Conservation (phyloP, 306 rosid species). For the Quercus dentata region DNA sequence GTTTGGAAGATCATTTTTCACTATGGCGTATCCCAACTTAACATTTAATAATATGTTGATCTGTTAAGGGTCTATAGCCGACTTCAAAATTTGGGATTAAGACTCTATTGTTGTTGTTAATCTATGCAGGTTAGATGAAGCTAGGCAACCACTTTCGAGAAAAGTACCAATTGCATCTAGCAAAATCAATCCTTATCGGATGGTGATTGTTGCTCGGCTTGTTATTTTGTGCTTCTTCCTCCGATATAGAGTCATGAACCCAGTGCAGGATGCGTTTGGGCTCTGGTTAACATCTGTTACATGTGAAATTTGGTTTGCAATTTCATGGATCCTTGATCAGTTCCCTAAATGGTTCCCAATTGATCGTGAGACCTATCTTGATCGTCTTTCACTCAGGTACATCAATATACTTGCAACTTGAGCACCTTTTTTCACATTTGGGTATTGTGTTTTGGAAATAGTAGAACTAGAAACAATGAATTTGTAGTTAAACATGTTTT, state of each 20-base stretch:
- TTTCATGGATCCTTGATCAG: constrained; percentile 97
- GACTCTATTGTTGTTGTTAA: too few species aligned
- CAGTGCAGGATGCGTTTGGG: constrained; percentile 79
- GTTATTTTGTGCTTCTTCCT: constrained; percentile 67
- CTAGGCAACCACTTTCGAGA: constrained; percentile 92
- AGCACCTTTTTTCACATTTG: too few species aligned
- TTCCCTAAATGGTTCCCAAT: constrained; percentile 96
- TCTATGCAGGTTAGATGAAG: constrained; percentile 75
- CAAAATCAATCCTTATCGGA: constrained; percentile 93
- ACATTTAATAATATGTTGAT: too few species aligned
- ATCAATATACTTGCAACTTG: background rate
- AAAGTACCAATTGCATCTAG: constrained; percentile 92
- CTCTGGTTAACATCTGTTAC: constrained; percentile 88
- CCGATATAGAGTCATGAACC: constrained; percentile 70
- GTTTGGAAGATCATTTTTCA: background rate
- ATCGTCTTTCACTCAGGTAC: constrained; percentile 79
- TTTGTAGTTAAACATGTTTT: too few species aligned
- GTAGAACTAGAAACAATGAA: too few species aligned
- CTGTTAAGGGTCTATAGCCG: too few species aligned
- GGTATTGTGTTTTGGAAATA: too few species aligned
- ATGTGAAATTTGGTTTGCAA: constrained; percentile 93
- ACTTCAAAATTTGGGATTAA: background rate
- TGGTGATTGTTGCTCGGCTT: constrained; percentile 87
- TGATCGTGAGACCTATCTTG: constrained; percentile 89
- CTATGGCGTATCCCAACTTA: too few species aligned